Percentiles rank a stretch among this genome's conserved stretches.
These are phyloP conservation scores for Lactarius quietus DNA, from an alignment of 768 basidiomycete genomes.

Conservation along the genomic window DNA sequence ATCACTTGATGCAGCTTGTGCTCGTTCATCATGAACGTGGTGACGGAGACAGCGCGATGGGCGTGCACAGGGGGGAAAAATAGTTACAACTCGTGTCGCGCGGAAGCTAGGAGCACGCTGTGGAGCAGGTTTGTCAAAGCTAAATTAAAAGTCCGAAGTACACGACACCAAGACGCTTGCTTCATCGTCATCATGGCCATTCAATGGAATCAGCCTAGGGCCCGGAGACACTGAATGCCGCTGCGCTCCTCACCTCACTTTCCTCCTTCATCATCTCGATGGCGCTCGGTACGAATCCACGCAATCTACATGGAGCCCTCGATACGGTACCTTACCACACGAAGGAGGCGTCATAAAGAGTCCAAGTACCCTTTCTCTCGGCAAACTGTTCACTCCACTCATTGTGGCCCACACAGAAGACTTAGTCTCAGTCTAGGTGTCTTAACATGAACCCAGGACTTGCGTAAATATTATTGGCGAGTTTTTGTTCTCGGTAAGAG, in stretches of 20 bases:
- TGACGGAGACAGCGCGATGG: no score
- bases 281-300: not conserved
- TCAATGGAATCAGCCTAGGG: not conserved
- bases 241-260: not conserved
- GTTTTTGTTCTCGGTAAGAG: constrained; percentile 47
- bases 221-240: not conserved
- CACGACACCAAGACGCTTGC: not conserved
- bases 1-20: no score
- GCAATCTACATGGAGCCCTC: not conserved
- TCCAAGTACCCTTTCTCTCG: constrained; percentile 1
- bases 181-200: not conserved
- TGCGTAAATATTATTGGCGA: constrained; percentile 49
- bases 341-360: constrained; percentile 10
- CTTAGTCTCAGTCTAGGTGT: constrained; percentile 3
- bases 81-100: no score
- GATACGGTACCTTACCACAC: constrained; percentile 14
- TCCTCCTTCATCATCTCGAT: not conserved
- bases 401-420: not conserved
- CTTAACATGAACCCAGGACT: constrained; percentile 45
- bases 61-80: no score
- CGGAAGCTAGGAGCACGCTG: no score
- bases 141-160: no score
- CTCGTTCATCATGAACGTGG: no score
- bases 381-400: not conserved
- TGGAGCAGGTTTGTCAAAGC: no score